Percentiles rank a stretch among this genome's conserved stretches.
phyloP scores from a whole-genome alignment of 441 rosid species.

The Theobroma grandiflorum region DNA sequence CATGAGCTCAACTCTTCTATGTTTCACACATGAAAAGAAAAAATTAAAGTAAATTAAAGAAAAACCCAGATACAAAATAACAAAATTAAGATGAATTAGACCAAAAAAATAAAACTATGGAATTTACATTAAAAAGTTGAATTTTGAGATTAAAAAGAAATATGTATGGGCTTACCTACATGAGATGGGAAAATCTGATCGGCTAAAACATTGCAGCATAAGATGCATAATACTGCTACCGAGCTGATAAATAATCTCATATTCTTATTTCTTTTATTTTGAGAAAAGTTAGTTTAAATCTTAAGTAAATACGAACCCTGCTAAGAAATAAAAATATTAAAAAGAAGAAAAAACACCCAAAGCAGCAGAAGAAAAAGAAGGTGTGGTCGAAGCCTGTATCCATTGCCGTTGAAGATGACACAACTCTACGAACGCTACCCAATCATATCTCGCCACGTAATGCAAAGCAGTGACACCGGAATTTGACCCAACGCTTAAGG shows the following conservation, averaged over 20 bases:
- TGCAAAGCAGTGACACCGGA: not conserved
- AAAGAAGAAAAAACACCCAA: not conserved
- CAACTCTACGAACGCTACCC: slow-evolving; percentile 18
- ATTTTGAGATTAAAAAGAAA: not conserved
- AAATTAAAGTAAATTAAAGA: not conserved
- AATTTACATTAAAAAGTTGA: not conserved
- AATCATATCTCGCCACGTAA: slow-evolving; percentile 43
- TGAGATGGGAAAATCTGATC: slow-evolving; percentile 78
- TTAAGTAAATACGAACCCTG: not conserved
- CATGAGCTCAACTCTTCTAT: not conserved
- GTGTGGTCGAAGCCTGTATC: not conserved
- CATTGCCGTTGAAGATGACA: not conserved
- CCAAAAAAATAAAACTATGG: not conserved
- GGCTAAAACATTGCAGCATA: slow-evolving; percentile 44
- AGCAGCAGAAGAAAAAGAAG: not conserved
- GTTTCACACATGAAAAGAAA: not conserved
- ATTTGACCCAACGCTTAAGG: too few species aligned
- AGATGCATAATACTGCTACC: slow-evolving; percentile 32
- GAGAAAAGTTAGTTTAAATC: not conserved
- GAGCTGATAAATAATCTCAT: slow-evolving; percentile 37
- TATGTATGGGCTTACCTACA: slow-evolving; percentile 46
- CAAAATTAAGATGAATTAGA: not conserved
- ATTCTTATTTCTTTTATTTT: slow-evolving; percentile 18
- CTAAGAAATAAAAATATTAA: not conserved
- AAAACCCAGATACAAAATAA: not conserved